phyloP scores from a whole-genome alignment of 805 yeast genomes.

The Yarrowia deformans region DNA sequence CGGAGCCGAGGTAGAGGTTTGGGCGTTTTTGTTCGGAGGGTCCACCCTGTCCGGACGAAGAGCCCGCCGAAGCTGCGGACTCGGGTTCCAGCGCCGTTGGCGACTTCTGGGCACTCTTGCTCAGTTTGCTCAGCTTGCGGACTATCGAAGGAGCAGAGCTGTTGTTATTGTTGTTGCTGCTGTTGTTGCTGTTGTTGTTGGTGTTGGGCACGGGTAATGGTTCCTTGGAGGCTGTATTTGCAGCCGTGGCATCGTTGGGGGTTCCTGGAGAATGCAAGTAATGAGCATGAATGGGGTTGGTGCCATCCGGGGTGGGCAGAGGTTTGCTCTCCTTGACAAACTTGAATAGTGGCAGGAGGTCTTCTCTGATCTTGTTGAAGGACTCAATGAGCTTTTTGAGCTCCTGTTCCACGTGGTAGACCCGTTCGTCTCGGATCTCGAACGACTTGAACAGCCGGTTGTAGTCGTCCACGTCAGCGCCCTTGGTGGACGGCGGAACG shows the following conservation, averaged over 20 bases:
- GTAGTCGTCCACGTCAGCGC: slow-evolving; percentile 13
- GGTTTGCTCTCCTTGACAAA: slow-evolving; percentile 69
- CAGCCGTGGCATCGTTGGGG: neutral
- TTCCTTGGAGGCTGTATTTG: slow-evolving; percentile 3
- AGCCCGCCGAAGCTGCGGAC: neutral
- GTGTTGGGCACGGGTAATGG: neutral
- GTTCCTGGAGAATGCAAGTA: slow-evolving; percentile 33
- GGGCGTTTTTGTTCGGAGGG: slow-evolving; percentile 15
- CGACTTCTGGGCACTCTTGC: slow-evolving; percentile 24
- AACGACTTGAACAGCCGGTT: slow-evolving; percentile 40
- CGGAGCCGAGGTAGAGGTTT: slow-evolving; percentile 15
- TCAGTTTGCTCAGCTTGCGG: slow-evolving; percentile 18
- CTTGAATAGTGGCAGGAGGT: slow-evolving; percentile 68
- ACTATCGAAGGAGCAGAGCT: slow-evolving; percentile 6
- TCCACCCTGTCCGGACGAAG: neutral
- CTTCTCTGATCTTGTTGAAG: slow-evolving; percentile 65
- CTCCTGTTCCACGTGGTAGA: slow-evolving; percentile 50
- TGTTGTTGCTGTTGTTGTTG: neutral
- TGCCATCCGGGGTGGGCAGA: slow-evolving; percentile 63
- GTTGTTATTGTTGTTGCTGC: neutral
- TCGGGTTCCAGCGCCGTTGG: slow-evolving; percentile 12
- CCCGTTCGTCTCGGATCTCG: slow-evolving; percentile 48
- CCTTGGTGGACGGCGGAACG: slow-evolving; percentile 22
- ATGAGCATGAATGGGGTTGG: slow-evolving; percentile 41
- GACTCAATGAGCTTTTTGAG: slow-evolving; percentile 59